Base-by-base conservation (phyloP, 129 eudicot genomes). In the Tanacetum coccineum region DNA sequence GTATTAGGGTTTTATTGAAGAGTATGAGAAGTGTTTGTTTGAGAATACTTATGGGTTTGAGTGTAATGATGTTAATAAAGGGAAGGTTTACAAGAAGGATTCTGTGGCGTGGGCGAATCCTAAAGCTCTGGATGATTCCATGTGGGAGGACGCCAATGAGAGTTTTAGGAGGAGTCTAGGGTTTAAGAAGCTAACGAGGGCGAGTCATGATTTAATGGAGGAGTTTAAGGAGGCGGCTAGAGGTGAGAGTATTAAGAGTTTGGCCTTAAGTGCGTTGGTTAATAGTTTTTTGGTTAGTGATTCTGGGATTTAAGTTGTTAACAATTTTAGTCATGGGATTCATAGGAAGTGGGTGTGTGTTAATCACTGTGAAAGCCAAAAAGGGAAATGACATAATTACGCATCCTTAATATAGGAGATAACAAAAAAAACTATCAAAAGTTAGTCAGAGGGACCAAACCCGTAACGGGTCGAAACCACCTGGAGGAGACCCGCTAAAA, bases 61-160 rank as follows among this genome's bases (percentile, higher is more conserved):
- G 53, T 84, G 82, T 13, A 93, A 47, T 30, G 95, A 86, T 1
- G 79, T 15, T 20, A 93, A 89, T 45, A 88, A 81, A 79, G 77
- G 83, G 14, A 93, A 84, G 82, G 90, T 93, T 54, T 93, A 84
- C 19, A 96, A 96, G 19, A 93, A 93, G 70, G 98, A 93, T 58
- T 93, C 89, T 15, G 70, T 84, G 4, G 95, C 87, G 0, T 93
- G 98, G 98, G 92, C 87, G 13, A 82, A 88, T 21, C 98, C 98
- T 0, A 90, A 89, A 55, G 82, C 59, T 15, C 96, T 96, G 6
- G 98, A 93, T 70, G 98, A 93, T 81, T 82, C 96, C 0, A 77
- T 93, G 92, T 88, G 98, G 98, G 98, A 92, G 67, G 98, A 89
- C 71, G 91, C 89, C 0, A 95, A 88, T 64, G 96, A 86, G 10